A percentile compares a stretch with the other conserved stretches of the same genome.
phyloP scores from a whole-genome alignment of 2,329 filamentous ascomycete genomes.

The Trichoderma sp. region DNA sequence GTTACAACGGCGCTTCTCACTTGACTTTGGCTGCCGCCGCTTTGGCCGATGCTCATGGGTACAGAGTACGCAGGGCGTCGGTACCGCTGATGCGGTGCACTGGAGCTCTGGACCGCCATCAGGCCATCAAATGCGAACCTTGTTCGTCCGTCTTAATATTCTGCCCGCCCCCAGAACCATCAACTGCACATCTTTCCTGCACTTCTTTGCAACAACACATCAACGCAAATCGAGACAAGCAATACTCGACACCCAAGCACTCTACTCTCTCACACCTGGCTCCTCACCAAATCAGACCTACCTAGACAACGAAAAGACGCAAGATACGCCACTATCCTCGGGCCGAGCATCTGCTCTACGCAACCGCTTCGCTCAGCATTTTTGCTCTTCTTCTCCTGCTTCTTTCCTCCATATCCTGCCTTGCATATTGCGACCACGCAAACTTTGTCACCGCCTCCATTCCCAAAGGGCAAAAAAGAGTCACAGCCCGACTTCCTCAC shows the following conservation, averaged over 20 bases:
- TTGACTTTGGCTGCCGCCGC: background rate
- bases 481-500: background rate
- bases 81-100: background rate
- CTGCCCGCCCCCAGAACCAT: background rate
- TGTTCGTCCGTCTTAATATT: background rate
- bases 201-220: background rate
- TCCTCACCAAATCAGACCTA: background rate
- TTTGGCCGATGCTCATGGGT: background rate
- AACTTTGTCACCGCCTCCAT: background rate
- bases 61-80: background rate
- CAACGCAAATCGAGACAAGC: background rate
- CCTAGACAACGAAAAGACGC: background rate
- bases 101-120: background rate
- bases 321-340: background rate
- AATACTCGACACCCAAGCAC: background rate
- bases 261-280: background rate
- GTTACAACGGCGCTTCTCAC: constrained; percentile 5
- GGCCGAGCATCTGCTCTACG: constrained; percentile 11
- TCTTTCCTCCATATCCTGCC: background rate
- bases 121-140: constrained; percentile 1
- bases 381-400: background rate
- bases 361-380: constrained; percentile 19
- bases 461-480: background rate
- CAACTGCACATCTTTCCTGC: background rate
- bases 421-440: background rate